Base-by-base conservation (phyloP, 768 basidiomycete species). In the Phlegmacium glaucopus region DNA sequence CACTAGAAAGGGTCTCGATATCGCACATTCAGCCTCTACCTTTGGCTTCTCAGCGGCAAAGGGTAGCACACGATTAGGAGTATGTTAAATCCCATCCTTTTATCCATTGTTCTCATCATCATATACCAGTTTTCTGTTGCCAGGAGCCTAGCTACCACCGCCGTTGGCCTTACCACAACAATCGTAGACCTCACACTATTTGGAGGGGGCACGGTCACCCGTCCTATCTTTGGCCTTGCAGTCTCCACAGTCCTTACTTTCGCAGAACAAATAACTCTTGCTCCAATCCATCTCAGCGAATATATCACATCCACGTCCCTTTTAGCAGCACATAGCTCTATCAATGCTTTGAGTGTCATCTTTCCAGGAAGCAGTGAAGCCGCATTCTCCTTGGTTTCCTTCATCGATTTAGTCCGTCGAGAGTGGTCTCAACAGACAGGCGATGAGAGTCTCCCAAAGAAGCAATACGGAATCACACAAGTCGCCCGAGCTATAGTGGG, bases 351-450 rank as follows among this genome's bases (percentile, higher is more conserved):
- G 34, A 78, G 83, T 9, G 72, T 77, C 34, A 80, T 89, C 53
- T 86, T 88, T 60, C 83, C 85, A 2, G 83, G 84, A 4, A 82
- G 80, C 57, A 83, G 81, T 57, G 90, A 90, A 51, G 83, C 88
- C 2, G 84, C 86, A 13, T 91, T 91, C 63, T 90, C 88, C 2
- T 70, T 93, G 6, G 83, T 80, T 8, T 82, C 87, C 9, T 90
- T 92, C 64, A 84, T 92, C 45, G 76, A 73, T 27, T 80, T 93
- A 27, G 87, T 92, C n/a, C 79, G 80, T 44, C 72, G 84, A 32
- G 90, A 93, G 68, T 87, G 87, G 84, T 72, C 44, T 13, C 41
- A 28, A 15, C 22, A 47, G 13, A 48, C 74, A 50, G 71, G 79
- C 11, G 76, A 76, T 22, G 73, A 76, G 10, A 70, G 70, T 16